Evolutionary conservation across 2,329 filamentous ascomycete genomes (phyloP).

Genomic region (Aspergillus fructus): DNA sequence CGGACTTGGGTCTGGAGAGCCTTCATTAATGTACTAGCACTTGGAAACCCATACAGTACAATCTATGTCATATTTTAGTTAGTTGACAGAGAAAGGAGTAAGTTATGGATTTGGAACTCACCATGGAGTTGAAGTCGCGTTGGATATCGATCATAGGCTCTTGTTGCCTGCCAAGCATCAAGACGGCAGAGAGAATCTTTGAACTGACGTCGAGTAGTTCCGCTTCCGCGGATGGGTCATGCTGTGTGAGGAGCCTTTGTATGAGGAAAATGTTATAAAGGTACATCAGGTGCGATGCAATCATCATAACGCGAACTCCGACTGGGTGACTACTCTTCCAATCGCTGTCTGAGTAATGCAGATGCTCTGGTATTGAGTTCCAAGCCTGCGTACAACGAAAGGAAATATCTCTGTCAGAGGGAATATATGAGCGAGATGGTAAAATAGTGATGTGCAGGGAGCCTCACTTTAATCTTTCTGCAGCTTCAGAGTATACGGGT

Average conservation of each 20-base stretch:
- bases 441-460: background rate
- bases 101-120: slow-evolving; percentile 1
- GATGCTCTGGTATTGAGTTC: slow-evolving; percentile 20
- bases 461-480: slow-evolving; percentile 18
- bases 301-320: slow-evolving; percentile 33
- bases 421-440: background rate
- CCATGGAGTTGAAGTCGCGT: slow-evolving; percentile 23
- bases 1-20: slow-evolving; percentile 24
- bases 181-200: slow-evolving; percentile 24
- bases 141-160: slow-evolving; percentile 25
- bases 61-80: slow-evolving; percentile 10
- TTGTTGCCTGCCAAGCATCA: slow-evolving; percentile 21
- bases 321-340: slow-evolving; percentile 22
- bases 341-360: slow-evolving; percentile 21
- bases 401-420: slow-evolving; percentile 21
- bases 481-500: slow-evolving; percentile 14
- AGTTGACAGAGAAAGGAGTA: background rate
- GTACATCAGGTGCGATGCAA: slow-evolving; percentile 24
- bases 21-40: slow-evolving; percentile 26
- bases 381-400: slow-evolving; percentile 22
- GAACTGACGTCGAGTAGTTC: slow-evolving; percentile 23
- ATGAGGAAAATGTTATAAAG: slow-evolving; percentile 31
- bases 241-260: slow-evolving; percentile 25
- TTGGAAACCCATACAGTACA: slow-evolving; percentile 27
- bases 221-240: slow-evolving; percentile 19